A percentile compares a stretch with the other conserved stretches of the same genome.
Evolutionary conservation across 768 basidiomycete genomes (phyloP).

Genomic region (Paxillus involutus): DNA sequence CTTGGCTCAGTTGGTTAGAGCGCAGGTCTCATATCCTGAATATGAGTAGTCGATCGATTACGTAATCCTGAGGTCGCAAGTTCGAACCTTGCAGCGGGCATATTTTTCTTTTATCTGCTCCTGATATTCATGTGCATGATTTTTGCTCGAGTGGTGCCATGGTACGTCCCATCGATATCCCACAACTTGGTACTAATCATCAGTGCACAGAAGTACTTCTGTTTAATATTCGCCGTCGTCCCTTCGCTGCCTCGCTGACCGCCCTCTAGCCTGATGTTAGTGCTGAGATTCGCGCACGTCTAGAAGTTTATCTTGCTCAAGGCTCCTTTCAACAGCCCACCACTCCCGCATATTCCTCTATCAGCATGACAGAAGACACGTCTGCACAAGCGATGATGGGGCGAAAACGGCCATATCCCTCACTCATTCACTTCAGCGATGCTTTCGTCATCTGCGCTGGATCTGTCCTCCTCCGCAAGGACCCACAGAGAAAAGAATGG

Average conservation of each 20-base stretch:
- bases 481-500: neutral
- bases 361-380: neutral
- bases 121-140: too few species aligned
- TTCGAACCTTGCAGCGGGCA: slow-evolving; percentile 62
- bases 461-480: slow-evolving; percentile 16
- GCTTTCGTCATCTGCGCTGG: slow-evolving; percentile 21
- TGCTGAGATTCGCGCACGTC: neutral
- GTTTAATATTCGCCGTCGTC: too few species aligned
- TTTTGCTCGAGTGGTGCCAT: too few species aligned
- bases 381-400: neutral
- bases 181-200: too few species aligned
- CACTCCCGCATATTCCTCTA: neutral
- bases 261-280: neutral
- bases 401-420: neutral
- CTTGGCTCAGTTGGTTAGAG: slow-evolving; percentile 60
- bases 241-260: too few species aligned
- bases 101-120: slow-evolving; percentile 6
- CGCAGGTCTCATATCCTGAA: slow-evolving; percentile 50
- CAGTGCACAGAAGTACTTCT: too few species aligned
- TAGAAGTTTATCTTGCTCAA: neutral
- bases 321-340: neutral
- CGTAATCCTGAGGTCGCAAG: slow-evolving; percentile 62
- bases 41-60: slow-evolving; percentile 31
- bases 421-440: slow-evolving; percentile 13
- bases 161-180: too few species aligned